phyloP scores from a whole-genome alignment of 345 rosid species.

The Streptanthus diversifolius region DNA sequence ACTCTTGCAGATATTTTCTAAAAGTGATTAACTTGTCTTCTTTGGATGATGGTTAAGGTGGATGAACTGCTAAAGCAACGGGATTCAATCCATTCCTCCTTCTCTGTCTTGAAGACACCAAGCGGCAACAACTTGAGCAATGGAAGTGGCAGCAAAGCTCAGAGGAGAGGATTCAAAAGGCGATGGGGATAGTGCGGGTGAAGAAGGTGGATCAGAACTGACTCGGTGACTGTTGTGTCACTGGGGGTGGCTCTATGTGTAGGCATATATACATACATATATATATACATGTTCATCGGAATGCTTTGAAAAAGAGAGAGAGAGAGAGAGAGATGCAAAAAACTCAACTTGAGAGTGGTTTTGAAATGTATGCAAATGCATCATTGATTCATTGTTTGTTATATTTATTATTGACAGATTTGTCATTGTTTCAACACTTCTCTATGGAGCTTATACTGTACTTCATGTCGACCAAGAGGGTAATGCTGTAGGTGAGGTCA shows the following conservation, averaged over 20 bases:
- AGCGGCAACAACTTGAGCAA: conserved; percentile 41
- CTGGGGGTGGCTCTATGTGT: neutral
- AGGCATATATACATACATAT: neutral
- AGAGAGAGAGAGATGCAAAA: neutral
- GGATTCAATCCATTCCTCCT: conserved; percentile 67
- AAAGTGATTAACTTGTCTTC: neutral
- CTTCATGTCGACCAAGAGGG: neutral
- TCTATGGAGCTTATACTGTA: neutral
- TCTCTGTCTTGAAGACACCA: conserved; percentile 51
- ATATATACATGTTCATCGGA: neutral
- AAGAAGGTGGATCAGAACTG: conserved; percentile 51
- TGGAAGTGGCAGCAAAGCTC: conserved; percentile 63
- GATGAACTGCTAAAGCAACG: conserved; percentile 89
- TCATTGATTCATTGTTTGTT: conserved; percentile 27
- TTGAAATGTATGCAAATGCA: conserved; percentile 4
- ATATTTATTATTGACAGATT: neutral
- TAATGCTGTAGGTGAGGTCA: no score
- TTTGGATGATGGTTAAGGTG: conserved; percentile 48
- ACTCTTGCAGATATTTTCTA: neutral
- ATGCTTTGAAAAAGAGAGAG: neutral
- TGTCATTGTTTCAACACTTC: neutral
- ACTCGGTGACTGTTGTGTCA: neutral
- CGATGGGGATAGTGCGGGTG: conserved; percentile 54
- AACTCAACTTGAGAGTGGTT: neutral
- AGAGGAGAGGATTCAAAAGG: conserved; percentile 55